Conservation (phyloP, 2,329 filamentous ascomycete species). For the Colletotrichum eleusines region DNA sequence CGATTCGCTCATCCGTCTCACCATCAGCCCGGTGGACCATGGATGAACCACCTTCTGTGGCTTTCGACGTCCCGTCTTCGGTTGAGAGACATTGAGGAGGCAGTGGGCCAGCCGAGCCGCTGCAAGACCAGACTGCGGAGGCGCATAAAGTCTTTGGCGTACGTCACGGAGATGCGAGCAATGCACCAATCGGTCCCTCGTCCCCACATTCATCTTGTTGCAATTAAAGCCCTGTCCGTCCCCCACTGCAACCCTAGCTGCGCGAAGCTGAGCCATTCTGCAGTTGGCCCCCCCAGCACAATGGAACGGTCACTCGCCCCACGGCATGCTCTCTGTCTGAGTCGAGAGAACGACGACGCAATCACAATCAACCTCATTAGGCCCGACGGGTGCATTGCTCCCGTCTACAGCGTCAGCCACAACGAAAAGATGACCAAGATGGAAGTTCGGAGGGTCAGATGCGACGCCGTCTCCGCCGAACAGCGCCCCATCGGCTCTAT, state of each 20-base stretch:
- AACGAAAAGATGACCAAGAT: slow-evolving; percentile 34
- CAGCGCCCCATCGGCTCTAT: slow-evolving; percentile 20
- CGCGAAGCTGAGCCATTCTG: background rate
- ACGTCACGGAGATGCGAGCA: slow-evolving; percentile 22
- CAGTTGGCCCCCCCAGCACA: background rate
- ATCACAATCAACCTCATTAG: slow-evolving; percentile 22
- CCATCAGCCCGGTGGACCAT: slow-evolving; percentile 2
- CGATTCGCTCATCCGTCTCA: slow-evolving; percentile 27
- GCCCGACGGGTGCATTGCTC: background rate
- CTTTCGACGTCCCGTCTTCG: slow-evolving; percentile 30
- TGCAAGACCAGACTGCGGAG: background rate
- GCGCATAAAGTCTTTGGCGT: slow-evolving; percentile 4
- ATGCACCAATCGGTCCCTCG: background rate
- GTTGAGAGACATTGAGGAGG: slow-evolving; percentile 1
- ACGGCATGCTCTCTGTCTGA: slow-evolving; percentile 19
- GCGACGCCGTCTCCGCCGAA: slow-evolving; percentile 15
- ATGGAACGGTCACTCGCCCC: slow-evolving; percentile 22
- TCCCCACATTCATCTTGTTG: background rate
- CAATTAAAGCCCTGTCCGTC: background rate
- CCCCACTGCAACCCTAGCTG: background rate
- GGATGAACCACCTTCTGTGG: slow-evolving; percentile 22
- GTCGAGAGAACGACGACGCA: background rate
- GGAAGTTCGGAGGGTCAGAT: slow-evolving; percentile 24
- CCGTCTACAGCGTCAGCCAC: slow-evolving; percentile 25
- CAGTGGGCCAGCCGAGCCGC: slow-evolving; percentile 4